Evolutionary conservation across 2,329 filamentous ascomycete genomes (phyloP), one percentile per base, ranked within the genome.

Genomic region (Ophiostoma sp.): DNA sequence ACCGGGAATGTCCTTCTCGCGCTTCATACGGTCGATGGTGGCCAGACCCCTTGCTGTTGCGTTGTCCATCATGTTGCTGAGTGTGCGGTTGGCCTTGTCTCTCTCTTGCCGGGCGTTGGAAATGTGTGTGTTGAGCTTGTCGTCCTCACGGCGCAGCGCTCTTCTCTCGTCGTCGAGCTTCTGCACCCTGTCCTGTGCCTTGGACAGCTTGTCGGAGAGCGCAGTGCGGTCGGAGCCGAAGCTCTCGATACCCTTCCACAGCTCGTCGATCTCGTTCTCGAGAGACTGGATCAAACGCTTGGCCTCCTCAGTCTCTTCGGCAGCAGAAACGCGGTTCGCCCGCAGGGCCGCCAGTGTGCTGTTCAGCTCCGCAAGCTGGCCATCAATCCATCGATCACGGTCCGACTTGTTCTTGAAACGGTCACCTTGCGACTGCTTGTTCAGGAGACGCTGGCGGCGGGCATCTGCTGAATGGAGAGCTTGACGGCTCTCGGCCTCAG

Each of bases 391-490:
- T 48, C 89, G 88, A 81, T 99, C 95, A 59, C 97, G 91, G 80
- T 98, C 94, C 9, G 89, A 88, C 84, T 97, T 97, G 81, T 90
- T 97, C 79, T 88, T 92, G 82, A 97, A 99, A 75, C 94, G 92
- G 22, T 92, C 92, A 76, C 92, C 94, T 63, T 95, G 91, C 59
- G 92, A 94, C 82, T 99, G 95, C 81, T 99, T 99, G 69, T 93
- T 93, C 79, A 97, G 93, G 8, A 99, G 87, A 50, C 95, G 91
- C 76, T 92, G 90, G 57, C 93, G 88, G 5, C 89, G 87, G 8
- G 91, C 91, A 78, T 97, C 92, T 0, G 92, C 92, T 69, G 92
- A 87, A 64, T 94, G 92, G 12, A 98, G 86, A 74, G 92, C 89
- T 72, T 91, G 86, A 78, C 91, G 91, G 36, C 93, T 85, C 19